These are phyloP conservation scores for Leccinum fibrillosum DNA, from an alignment of 768 basidiomycete species.

Conservation along the genomic window DNA sequence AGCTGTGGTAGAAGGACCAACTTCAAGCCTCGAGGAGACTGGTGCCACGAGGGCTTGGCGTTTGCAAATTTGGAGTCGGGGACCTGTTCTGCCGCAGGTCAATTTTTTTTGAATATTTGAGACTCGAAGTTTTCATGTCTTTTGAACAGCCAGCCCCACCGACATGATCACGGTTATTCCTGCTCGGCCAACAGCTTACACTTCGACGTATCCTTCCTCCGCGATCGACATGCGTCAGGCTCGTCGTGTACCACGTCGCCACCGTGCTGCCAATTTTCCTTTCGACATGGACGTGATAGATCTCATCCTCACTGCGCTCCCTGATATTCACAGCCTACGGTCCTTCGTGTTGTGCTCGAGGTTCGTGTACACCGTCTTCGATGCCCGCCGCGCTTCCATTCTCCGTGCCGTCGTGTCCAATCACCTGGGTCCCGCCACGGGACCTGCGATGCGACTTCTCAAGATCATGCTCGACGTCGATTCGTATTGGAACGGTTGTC, in stretches of 20 bases:
- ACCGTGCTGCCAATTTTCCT: neutral
- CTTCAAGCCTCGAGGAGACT: neutral
- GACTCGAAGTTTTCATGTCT: neutral
- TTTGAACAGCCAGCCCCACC: neutral
- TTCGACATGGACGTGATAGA: slow-evolving; percentile 14
- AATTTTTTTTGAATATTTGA: neutral
- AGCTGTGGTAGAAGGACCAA: neutral
- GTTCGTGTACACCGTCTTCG: slow-evolving; percentile 18
- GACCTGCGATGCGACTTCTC: slow-evolving; percentile 15
- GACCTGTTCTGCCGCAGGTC: neutral
- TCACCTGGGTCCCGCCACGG: slow-evolving; percentile 7
- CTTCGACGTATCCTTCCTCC: neutral
- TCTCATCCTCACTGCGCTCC: slow-evolving; percentile 6
- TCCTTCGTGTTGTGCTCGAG: slow-evolving; percentile 15
- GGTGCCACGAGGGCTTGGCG: neutral
- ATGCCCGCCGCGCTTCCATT: slow-evolving; percentile 6
- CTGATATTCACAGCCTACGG: slow-evolving; percentile 10
- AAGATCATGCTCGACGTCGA: slow-evolving; percentile 12
- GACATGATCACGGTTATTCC: neutral
- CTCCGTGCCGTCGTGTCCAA: slow-evolving; percentile 15
- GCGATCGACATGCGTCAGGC: neutral
- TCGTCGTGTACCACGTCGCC: neutral
- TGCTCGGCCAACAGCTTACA: neutral
- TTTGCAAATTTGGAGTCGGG: neutral
- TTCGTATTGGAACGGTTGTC: slow-evolving; percentile 16